These are phyloP conservation scores for Davidsoniella virescens DNA, from an alignment of 2,329 filamentous ascomycete species.

Conservation along the genomic window DNA sequence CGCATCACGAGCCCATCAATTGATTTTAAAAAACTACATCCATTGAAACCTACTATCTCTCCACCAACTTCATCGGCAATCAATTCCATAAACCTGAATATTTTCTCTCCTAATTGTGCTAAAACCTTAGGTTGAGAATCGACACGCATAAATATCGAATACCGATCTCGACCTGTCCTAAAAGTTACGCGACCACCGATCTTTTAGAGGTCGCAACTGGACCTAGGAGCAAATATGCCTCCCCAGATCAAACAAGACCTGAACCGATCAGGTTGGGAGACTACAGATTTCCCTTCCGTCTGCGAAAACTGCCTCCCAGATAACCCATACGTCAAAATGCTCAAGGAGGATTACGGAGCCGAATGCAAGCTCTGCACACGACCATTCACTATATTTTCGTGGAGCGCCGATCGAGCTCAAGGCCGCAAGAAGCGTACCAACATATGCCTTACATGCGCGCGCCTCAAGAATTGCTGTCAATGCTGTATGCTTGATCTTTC, in stretches of 20 bases:
- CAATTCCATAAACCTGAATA: too few relatives aligned
- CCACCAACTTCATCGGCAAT: too few relatives aligned
- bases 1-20: too few relatives aligned
- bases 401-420: constrained; percentile 78
- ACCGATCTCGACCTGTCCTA: background rate
- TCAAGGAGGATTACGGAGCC: constrained; percentile 89
- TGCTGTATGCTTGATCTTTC: constrained; percentile 96
- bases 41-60: background rate
- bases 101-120: too few relatives aligned
- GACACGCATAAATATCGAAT: background rate
- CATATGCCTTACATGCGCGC: constrained; percentile 90
- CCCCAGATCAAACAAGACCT: constrained; percentile 93
- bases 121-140: background rate
- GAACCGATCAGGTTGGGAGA: constrained; percentile 91
- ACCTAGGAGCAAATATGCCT: constrained; percentile 37
- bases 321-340: constrained; percentile 96
- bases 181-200: background rate
- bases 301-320: constrained; percentile 89
- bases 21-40: background rate
- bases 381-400: constrained; percentile 89
- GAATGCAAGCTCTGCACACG: constrained; percentile 82
- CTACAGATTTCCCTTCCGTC: constrained; percentile 75
- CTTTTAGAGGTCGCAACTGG: background rate
- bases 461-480: constrained; percentile 97
- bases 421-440: constrained; percentile 85